Evolutionary conservation across 108 stramenopile genomes (phyloP), one percentile per base, ranked within the genome.

Genomic region (Aurantiochytrium sp.): DNA sequence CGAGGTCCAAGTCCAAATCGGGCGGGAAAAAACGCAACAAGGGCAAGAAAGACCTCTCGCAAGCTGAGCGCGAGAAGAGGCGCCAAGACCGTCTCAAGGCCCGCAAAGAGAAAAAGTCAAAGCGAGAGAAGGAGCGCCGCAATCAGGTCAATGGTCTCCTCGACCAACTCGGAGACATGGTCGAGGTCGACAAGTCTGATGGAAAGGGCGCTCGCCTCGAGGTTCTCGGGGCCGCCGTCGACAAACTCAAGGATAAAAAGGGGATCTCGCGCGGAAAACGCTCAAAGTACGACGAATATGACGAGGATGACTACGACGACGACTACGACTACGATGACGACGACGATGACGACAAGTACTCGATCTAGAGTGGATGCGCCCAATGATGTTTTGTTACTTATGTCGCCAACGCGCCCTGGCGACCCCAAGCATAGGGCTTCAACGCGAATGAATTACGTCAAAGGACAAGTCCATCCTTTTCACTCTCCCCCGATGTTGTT

Each of bases 101-200:
- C 10, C 76, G 76, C 76, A 83, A 83, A 45, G 76, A 47, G 25
- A 83, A 83, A 23, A 83, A 83, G 51, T 83, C 76, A 6, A 83
- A 83, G 51, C 76, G 76, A 12, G 76, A 83, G 49, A 83, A 83
- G 76, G 76, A 83, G 51, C 76, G 76, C 76, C 45, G 76, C 49
- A 53, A 12, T 12, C 45, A 83, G 19, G 76, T 83, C 43, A 83
- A 83, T 53, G 76, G 76, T 3, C 76, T 83, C 18, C n/a, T 83
- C 76, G 76, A 83, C 23, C 1, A 47, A 53, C 23, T 83, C 10
- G 76, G 76, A 6, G 51, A 53, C 45, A 83, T 53, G 76, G 49
- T 83, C 19, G 49, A 53, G 19, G 76, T 83, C 12, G 64, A 69
- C 64, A 47, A 83, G 76, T n/a, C 19, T 28, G 51, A 83, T 45